A percentile compares a stretch with the other conserved stretches of the same genome.
These are phyloP conservation scores for Naganishia cerealis DNA, from an alignment of 1,284 basidiomycete species.

Conservation along the genomic window DNA sequence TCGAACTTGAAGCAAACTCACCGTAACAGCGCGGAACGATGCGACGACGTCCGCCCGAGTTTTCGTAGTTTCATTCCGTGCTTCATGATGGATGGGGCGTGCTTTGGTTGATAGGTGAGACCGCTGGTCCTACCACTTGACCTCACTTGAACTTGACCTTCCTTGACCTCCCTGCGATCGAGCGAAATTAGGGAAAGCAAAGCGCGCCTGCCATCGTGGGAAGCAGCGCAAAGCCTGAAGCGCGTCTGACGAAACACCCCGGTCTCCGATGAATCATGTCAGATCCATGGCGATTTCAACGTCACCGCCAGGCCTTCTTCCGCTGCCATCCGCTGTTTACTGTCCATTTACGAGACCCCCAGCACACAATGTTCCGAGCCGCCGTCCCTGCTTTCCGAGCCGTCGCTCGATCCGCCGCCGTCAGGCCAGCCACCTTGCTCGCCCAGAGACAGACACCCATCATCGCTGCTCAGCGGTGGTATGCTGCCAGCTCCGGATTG, in stretches of 20 bases:
- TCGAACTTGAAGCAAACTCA: constrained; percentile 48
- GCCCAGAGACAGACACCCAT: constrained; percentile 2
- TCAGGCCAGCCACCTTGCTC: constrained; percentile 23
- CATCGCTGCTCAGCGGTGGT: constrained; percentile 54
- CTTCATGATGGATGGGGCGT: constrained; percentile 65
- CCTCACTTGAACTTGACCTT: neutral
- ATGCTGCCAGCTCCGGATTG: constrained; percentile 74
- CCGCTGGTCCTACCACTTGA: neutral
- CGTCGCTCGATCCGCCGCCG: constrained; percentile 32
- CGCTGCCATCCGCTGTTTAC: constrained; percentile 20
- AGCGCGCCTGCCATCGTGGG: constrained; percentile 25
- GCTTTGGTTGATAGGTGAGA: neutral
- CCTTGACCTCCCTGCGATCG: constrained; percentile 20
- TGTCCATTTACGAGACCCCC: neutral
- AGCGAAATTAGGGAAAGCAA: neutral
- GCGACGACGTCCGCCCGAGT: constrained; percentile 79
- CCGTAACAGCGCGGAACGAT: constrained; percentile 83
- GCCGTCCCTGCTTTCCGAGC: constrained; percentile 42
- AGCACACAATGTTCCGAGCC: constrained; percentile 45
- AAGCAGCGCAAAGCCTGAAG: constrained; percentile 9
- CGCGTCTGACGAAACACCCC: neutral
- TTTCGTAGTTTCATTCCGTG: constrained; percentile 87
- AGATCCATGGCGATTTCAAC: neutral
- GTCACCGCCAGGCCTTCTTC: neutral
- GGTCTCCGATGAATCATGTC: constrained; percentile 7